Conservation (phyloP, 352 stramenopile genomes). For the Phytophthora chlamydospora region DNA sequence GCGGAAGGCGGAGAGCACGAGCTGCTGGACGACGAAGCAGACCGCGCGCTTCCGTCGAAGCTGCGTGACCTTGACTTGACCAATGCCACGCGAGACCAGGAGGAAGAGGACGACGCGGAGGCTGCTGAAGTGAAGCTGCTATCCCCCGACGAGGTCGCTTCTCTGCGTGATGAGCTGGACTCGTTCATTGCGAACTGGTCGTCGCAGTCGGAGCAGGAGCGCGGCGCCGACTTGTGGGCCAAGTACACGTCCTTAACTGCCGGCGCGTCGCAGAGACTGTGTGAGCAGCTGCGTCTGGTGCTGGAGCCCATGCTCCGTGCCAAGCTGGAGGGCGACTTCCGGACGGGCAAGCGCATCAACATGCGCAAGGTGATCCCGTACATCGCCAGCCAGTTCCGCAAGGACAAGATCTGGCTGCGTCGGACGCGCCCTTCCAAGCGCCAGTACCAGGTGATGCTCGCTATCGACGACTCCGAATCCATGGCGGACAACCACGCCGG, state of each 20-base stretch:
- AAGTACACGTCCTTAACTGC: constrained; percentile 94
- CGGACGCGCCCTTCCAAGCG: constrained; percentile 98
- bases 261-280: constrained; percentile 94
- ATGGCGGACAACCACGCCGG: constrained; percentile 98
- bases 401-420: constrained; percentile 99
- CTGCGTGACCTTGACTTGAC: constrained; percentile 49
- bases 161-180: constrained; percentile 81
- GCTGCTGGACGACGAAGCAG: constrained; percentile 44
- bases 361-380: constrained; percentile 99
- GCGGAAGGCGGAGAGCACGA: constrained; percentile 30
- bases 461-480: constrained; percentile 99
- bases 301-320: constrained; percentile 98
- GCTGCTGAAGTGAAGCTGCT: constrained; percentile 47
- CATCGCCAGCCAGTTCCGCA: constrained; percentile 99
- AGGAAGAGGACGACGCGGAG: constrained; percentile 45
- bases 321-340: constrained; percentile 98
- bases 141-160: constrained; percentile 70
- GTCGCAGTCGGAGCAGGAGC: constrained; percentile 48
- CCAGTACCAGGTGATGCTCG: constrained; percentile 99
- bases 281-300: constrained; percentile 98
- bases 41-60: constrained; percentile 35
- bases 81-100: constrained; percentile 34
- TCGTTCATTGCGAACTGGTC: constrained; percentile 73
- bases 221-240: constrained; percentile 89
- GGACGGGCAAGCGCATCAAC: constrained; percentile 99